phyloP scores from a whole-genome alignment of 78 protist species.

The Mastigamoeba balamuthi region DNA sequence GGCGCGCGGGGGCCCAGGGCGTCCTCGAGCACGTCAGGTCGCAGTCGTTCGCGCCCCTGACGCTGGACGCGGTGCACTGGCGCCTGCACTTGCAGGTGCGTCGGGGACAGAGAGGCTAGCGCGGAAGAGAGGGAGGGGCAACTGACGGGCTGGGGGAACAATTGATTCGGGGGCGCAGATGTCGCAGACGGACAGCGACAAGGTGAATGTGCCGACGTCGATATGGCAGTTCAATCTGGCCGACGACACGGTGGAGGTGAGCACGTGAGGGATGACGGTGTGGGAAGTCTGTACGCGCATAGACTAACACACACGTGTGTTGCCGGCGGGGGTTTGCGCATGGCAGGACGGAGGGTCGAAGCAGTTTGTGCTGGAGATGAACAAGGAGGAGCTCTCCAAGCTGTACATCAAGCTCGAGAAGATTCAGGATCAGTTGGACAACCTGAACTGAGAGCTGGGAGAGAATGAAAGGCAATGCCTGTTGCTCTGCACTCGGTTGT shows the following conservation, averaged over 20 bases:
- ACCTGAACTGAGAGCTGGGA: neutral
- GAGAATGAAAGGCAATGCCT: too few species aligned
- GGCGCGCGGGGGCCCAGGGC: neutral
- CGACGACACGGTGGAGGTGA: too few species aligned
- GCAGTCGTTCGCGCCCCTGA: neutral
- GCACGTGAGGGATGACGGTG: too few species aligned
- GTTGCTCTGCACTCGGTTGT: too few species aligned
- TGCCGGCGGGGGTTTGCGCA: too few species aligned
- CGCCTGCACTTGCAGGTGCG: neutral
- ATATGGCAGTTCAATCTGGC: neutral
- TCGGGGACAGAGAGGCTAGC: too few species aligned
- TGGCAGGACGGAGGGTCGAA: too few species aligned
- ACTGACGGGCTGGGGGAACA: neutral
- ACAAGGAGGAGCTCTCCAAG: neutral
- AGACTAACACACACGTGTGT: too few species aligned
- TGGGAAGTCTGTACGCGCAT: too few species aligned
- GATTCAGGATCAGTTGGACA: neutral
- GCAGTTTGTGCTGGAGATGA: neutral
- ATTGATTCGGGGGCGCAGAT: too few species aligned
- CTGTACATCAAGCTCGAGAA: neutral
- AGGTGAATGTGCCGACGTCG: neutral
- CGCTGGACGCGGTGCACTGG: neutral
- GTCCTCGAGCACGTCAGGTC: neutral
- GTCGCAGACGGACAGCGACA: too few species aligned
- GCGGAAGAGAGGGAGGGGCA: too few species aligned